Conservation (phyloP, 441 rosid genomes). For the Kokia cookei region DNA sequence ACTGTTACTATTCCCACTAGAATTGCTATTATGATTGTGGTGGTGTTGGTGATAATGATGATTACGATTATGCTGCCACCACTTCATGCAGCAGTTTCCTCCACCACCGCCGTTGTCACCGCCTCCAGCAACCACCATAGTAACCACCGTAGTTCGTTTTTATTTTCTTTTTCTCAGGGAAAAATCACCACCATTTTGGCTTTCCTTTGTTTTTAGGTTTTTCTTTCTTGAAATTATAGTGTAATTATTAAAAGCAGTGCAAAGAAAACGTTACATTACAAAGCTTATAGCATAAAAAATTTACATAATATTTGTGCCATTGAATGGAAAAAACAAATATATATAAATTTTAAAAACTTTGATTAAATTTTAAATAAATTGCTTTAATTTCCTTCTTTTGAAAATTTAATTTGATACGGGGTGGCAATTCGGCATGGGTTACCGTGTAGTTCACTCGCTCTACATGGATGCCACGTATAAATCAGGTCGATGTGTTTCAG, state of each 20-base stretch:
- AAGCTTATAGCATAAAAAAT: neutral
- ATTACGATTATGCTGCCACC: neutral
- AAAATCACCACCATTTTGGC: neutral
- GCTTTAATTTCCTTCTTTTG: neutral
- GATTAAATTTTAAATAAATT: neutral
- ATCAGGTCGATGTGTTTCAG: neutral
- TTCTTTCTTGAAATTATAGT: neutral
- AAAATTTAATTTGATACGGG: neutral
- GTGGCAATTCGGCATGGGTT: too few species aligned
- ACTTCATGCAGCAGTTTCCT: neutral
- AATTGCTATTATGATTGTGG: neutral
- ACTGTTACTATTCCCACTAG: conserved; percentile 7
- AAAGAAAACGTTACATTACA: neutral
- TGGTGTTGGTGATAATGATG: conserved; percentile 3
- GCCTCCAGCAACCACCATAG: conserved; percentile 1
- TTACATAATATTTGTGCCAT: neutral
- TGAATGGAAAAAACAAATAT: neutral
- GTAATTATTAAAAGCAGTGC: neutral
- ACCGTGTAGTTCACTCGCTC: neutral
- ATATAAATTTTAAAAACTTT: neutral
- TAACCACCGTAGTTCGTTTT: neutral
- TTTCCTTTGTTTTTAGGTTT: neutral
- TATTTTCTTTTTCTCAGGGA: neutral
- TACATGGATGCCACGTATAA: neutral
- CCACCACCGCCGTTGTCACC: conserved; percentile 1